Conservation (phyloP, 257 asterid species). For the Solanum sitiens region DNA sequence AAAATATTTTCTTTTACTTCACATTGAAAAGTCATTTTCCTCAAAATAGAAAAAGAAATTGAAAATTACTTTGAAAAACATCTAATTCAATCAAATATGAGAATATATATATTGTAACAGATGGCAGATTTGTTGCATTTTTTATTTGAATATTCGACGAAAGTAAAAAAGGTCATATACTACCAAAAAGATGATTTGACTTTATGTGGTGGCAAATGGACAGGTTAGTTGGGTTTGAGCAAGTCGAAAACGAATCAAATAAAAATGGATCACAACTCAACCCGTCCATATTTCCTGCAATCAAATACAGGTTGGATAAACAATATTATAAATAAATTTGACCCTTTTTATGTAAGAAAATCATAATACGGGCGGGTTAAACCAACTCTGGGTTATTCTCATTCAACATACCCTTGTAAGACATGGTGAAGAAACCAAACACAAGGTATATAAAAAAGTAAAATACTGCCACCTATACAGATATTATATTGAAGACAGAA, state of each 20-base stretch:
- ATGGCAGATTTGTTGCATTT: too few species aligned
- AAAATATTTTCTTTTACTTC: too few species aligned
- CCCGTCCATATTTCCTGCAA: not conserved
- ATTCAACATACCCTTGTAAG: not conserved
- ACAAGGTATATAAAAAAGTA: not conserved
- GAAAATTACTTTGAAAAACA: too few species aligned
- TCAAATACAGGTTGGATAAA: not conserved
- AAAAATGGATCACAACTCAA: not conserved
- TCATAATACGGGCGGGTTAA: not conserved
- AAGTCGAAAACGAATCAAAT: not conserved
- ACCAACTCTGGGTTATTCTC: not conserved
- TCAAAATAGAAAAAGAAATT: too few species aligned
- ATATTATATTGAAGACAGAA: not conserved
- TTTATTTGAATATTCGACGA: too few species aligned
- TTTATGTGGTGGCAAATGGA: too few species aligned
- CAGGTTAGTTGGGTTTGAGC: not conserved
- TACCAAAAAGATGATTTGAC: not conserved
- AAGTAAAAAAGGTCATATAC: not conserved
- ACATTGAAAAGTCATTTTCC: too few species aligned
- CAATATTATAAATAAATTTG: not conserved
- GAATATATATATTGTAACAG: too few species aligned
- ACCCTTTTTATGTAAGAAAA: not conserved
- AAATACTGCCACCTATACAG: not conserved
- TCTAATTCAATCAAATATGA: too few species aligned
- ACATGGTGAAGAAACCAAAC: not conserved